These are phyloP conservation scores for Piper betle DNA, from an alignment of 164 flowering plant species.

Conservation along the genomic window DNA sequence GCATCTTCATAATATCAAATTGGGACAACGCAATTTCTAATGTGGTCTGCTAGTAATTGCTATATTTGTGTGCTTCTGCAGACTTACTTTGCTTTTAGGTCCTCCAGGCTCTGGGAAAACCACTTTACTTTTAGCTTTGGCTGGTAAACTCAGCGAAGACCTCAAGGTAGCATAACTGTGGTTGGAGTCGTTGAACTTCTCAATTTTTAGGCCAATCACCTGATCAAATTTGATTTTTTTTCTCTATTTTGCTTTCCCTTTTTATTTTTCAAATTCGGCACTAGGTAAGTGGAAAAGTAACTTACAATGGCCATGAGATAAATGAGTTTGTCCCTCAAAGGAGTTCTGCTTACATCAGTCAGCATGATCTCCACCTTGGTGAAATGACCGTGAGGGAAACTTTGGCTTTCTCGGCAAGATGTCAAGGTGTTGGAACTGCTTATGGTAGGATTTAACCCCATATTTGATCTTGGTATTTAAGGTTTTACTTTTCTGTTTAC, in stretches of 20 bases:
- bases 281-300: slow-evolving; percentile 36
- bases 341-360: slow-evolving; percentile 43
- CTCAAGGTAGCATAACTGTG: slow-evolving; percentile 1
- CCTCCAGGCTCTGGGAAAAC: slow-evolving; percentile 95
- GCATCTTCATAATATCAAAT: not conserved
- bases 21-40: not conserved
- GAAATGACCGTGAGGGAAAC: slow-evolving; percentile 58
- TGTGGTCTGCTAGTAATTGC: not conserved
- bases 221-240: too few relatives aligned
- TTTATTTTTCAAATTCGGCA: too few relatives aligned
- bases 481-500: not conserved
- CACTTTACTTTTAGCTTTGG: slow-evolving; percentile 66
- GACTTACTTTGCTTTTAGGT: slow-evolving; percentile 78
- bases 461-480: not conserved
- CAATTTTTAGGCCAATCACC: not conserved
- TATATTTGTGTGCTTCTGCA: slow-evolving; percentile 11
- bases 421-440: slow-evolving; percentile 24
- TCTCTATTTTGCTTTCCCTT: not conserved
- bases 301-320: slow-evolving; percentile 44
- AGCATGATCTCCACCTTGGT: slow-evolving; percentile 45
- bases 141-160: slow-evolving; percentile 59
- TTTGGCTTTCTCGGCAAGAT: slow-evolving; percentile 31
- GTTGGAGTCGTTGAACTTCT: too few relatives aligned
- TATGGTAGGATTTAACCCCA: not conserved
- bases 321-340: slow-evolving; percentile 45